Evolutionary conservation across 768 basidiomycete genomes (phyloP), one percentile per base, ranked within the genome.

Genomic region (Boletus rufocinnamomeus): DNA sequence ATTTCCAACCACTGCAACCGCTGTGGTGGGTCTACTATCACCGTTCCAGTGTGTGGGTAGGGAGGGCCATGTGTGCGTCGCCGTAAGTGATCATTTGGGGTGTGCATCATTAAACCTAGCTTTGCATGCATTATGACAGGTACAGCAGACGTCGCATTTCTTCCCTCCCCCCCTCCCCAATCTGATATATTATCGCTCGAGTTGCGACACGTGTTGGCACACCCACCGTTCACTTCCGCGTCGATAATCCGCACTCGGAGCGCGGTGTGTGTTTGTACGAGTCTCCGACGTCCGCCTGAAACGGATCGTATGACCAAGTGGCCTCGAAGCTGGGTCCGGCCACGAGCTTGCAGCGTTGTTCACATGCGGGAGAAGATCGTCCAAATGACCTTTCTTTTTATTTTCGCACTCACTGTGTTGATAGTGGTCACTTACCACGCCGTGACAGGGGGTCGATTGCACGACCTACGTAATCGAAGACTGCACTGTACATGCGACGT

Each of bases 381-480:
- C 28, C 25, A 17, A 40, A 44, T 43, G 40, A 44, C 50, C 3
- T 38, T 52, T 35, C 45, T 35, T 25, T 23, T 44, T 28, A 43
- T n/a, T 9, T 30, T 30, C 21, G 19, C 19, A 14, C 30, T 27
- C 27, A 23, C 51, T 53, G 47, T 47, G 16, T 14, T 56, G 56
- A 53, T 57, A 54, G 53, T 52, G 47, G 50, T 54, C 61, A 35
- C 25, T 38, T 10, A 16, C 16, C 9, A 32, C 41, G 37, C 25
- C 41, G 41, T 50, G 50, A 52, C 38, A 37, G 17, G 23, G 35
- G 25, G 28, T n/a, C 16, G 23, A 9, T n/a, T 51, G 50, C 11
- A 35, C 13, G 19, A 32, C 1, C 40, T 41, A 65, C 67, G 61
- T 67, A 67, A 69, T 60, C 38, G 56, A 68, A 69, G 66, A 10